These are phyloP conservation scores for Musa balbisiana DNA, from an alignment of 202 grass and related monocot species.

Conservation along the genomic window DNA sequence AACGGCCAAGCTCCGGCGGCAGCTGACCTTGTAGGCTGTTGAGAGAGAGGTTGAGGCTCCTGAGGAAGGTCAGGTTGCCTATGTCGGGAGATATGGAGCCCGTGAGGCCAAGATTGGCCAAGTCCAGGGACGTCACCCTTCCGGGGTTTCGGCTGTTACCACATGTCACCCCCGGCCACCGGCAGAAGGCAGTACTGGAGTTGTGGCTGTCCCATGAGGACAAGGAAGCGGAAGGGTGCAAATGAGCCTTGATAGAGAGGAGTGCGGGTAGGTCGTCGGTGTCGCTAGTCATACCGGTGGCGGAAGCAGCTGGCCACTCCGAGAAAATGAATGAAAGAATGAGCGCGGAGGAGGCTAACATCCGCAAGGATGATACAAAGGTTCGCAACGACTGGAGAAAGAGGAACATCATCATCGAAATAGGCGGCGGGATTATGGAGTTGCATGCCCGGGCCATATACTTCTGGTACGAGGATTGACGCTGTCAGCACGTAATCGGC, in stretches of 20 bases:
- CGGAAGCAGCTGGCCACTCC: no score
- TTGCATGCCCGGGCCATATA: no score
- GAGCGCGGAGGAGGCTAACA: no score
- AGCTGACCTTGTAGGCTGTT: background rate
- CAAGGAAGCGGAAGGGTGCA: background rate
- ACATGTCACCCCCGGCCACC: background rate
- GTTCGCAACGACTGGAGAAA: no score
- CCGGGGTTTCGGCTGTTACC: background rate
- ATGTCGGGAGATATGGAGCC: background rate
- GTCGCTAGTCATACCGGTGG: no score
- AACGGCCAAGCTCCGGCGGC: background rate
- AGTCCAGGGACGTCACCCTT: background rate
- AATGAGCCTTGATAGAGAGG: background rate
- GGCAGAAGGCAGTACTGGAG: background rate
- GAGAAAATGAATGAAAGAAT: no score
- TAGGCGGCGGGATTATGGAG: no score
- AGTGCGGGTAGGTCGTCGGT: background rate
- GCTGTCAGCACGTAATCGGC: no score
- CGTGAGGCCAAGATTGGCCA: background rate
- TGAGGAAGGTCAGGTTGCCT: background rate
- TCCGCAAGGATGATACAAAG: no score
- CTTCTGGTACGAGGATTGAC: no score
- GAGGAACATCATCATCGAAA: no score
- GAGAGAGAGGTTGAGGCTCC: background rate
- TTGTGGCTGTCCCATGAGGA: background rate